Base-by-base conservation (phyloP, 2,329 filamentous ascomycete species). In the Pestalotiopsis fici region DNA sequence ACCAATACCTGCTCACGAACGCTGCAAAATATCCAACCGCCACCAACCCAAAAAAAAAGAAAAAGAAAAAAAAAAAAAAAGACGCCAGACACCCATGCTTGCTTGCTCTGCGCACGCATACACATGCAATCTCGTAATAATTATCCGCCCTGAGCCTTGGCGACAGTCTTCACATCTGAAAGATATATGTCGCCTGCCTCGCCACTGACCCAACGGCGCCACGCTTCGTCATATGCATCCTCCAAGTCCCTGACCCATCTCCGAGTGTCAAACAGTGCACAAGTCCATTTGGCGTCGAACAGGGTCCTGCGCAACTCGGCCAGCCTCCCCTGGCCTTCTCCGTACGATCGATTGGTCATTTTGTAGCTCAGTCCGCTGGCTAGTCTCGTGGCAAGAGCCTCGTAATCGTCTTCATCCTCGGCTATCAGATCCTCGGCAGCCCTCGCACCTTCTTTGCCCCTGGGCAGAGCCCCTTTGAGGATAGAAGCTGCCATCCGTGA, bases 401-500 rank as follows among this genome's bases (percentile, higher is more conserved):
- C 95, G 74, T 99, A 99, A 65, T 96, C 90, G 50, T 90, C 87
- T 72, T 99, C 96, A 66, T 88, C 90, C 4, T 79, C 81, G 0
- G 92, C 93, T 66, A 97, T 94, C 35, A 99, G 85, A 67, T 98
- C 94, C 21, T 81, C 78, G 0, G 91, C 91, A 0, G 92, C 93
- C 67, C 82, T 83, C 6, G 83, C 81, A 3, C 95, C 94, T n/a
- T 89, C 88, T 1, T 83, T 80, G 0, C 83, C 86, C 71, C 90
- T 91, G 0, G 96, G 96, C 3, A 99, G 82, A 0, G 96, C 96
- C 18, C 96, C 96, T 71, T 90, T 93, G 35, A 99, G 85, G 66
- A 99, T 98, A 12, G 94, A 97, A 6, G 96, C 95, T 6, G 95
- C 96, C 92, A 99, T 99, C 65, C 96, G 92, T 56, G 94, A 97